phyloP scores from a whole-genome alignment of 1,284 basidiomycete genomes.

The Trichosporon inkin region DNA sequence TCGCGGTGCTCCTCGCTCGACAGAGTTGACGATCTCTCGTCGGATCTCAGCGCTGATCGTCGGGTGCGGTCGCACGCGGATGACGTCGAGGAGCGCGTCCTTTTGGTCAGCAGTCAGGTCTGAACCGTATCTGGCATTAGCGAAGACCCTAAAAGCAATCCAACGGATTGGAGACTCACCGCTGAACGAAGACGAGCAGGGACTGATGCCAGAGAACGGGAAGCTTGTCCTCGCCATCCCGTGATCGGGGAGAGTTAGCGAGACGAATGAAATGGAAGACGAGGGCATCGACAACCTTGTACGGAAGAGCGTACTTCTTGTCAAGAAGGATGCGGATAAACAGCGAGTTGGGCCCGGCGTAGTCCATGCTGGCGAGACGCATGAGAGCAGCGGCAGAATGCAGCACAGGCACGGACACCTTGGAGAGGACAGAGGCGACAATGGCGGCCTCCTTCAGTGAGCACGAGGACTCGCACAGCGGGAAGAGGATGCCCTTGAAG shows the following conservation, averaged over 20 bases:
- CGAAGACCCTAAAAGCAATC: not conserved
- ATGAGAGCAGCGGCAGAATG: slow-evolving; percentile 95
- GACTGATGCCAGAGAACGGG: slow-evolving; percentile 99
- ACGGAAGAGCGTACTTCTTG: slow-evolving; percentile 97
- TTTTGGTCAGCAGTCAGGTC: slow-evolving; percentile 97
- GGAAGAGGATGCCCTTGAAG: slow-evolving; percentile 97
- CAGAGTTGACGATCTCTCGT: slow-evolving; percentile 62
- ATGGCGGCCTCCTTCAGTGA: slow-evolving; percentile 95
- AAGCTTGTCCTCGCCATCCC: slow-evolving; percentile 59
- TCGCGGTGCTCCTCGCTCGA: slow-evolving; percentile 53
- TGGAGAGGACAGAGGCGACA: slow-evolving; percentile 83
- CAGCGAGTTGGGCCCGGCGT: slow-evolving; percentile 88
- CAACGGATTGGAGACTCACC: slow-evolving; percentile 55
- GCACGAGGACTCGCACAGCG: slow-evolving; percentile 82
- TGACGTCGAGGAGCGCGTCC: slow-evolving; percentile 89
- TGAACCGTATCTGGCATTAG: slow-evolving; percentile 73
- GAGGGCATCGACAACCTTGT: slow-evolving; percentile 95
- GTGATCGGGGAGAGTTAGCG: slow-evolving; percentile 78
- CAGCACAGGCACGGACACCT: slow-evolving; percentile 88
- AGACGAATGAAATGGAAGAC: slow-evolving; percentile 98
- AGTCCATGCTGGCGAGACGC: slow-evolving; percentile 94
- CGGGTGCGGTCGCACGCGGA: slow-evolving; percentile 78
- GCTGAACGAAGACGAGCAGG: slow-evolving; percentile 87
- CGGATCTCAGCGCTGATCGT: slow-evolving; percentile 88
- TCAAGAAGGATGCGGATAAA: slow-evolving; percentile 96